Evolutionary conservation across 2,329 filamentous ascomycete species (phyloP).

Genomic region (Cephalotrichum gorgonifer): DNA sequence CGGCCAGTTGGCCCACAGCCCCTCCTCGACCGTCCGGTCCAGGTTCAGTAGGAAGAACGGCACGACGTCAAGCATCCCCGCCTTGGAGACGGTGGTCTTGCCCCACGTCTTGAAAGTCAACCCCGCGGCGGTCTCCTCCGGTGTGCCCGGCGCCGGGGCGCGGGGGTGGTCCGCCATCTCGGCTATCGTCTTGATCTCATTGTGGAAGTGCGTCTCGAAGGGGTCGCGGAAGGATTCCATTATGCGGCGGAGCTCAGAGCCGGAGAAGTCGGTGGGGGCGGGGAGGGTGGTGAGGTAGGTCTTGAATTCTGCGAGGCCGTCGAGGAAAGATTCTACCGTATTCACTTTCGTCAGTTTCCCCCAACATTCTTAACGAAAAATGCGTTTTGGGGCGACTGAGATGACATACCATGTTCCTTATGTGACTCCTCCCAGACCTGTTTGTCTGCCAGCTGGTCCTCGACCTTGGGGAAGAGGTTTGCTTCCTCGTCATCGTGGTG

Average conservation of each 20-base stretch:
- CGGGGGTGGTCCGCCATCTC: slow-evolving; percentile 36
- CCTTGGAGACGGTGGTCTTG: slow-evolving; percentile 53
- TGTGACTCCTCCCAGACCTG: slow-evolving; percentile 40
- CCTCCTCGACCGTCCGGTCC: slow-evolving; percentile 47
- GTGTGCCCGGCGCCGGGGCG: slow-evolving; percentile 34
- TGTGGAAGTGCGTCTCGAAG: slow-evolving; percentile 46
- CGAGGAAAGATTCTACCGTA: slow-evolving; percentile 33
- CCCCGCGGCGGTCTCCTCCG: slow-evolving; percentile 32
- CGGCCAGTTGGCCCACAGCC: slow-evolving; percentile 52
- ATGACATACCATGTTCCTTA: slow-evolving; percentile 40
- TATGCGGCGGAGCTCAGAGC: slow-evolving; percentile 32
- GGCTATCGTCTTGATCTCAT: slow-evolving; percentile 42
- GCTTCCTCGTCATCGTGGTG: slow-evolving; percentile 53
- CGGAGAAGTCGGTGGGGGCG: slow-evolving; percentile 30
- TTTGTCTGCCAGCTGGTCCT: slow-evolving; percentile 38
- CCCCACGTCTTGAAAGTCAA: slow-evolving; percentile 50
- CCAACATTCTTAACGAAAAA: background rate
- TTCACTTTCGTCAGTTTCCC: background rate
- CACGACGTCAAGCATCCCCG: slow-evolving; percentile 47
- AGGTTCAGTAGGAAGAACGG: slow-evolving; percentile 57
- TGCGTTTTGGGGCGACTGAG: background rate
- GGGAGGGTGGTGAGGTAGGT: slow-evolving; percentile 36
- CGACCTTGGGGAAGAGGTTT: slow-evolving; percentile 43
- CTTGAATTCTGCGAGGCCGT: slow-evolving; percentile 39
- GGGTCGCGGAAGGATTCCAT: slow-evolving; percentile 38